A percentile compares a stretch with the other conserved stretches of the same genome.
phyloP scores from a whole-genome alignment of 176 grass and related monocot species.

The Saccharum spontaneum region DNA sequence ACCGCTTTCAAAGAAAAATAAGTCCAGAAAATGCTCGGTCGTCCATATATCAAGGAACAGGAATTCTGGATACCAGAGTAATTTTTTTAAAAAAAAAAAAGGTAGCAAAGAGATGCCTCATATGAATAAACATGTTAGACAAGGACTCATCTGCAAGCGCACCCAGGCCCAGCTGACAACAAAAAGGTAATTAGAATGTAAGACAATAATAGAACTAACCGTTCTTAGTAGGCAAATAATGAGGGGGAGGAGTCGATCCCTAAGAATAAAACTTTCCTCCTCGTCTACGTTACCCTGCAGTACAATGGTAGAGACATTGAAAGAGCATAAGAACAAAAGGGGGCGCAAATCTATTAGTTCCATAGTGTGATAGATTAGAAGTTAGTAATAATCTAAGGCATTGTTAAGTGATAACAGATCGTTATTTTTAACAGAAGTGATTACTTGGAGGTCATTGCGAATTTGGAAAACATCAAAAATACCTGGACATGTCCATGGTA shows the following conservation, averaged over 20 bases:
- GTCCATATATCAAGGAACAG: not conserved
- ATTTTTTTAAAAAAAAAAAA: not conserved
- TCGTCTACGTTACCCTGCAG: slow-evolving; percentile 61
- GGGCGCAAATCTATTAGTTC: not conserved
- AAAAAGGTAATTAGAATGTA: slow-evolving; percentile 1
- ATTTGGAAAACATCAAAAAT: slow-evolving; percentile 14
- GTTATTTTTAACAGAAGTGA: not conserved
- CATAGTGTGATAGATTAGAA: not conserved
- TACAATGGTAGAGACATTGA: slow-evolving; percentile 22
- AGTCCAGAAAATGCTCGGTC: not conserved
- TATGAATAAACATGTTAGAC: not conserved
- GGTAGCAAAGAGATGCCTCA: not conserved
- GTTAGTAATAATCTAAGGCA: slow-evolving; percentile 6
- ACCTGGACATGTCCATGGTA: slow-evolving; percentile 10
- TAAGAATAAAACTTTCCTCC: slow-evolving; percentile 73
- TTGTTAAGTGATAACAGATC: not conserved
- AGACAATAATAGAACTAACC: slow-evolving; percentile 50
- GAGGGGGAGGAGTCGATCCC: slow-evolving; percentile 88
- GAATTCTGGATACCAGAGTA: not conserved
- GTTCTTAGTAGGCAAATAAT: slow-evolving; percentile 92
- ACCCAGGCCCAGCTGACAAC: not conserved
- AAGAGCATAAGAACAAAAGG: slow-evolving; percentile 11
- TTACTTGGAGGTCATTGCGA: not conserved
- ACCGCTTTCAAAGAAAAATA: not conserved
- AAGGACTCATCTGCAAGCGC: not conserved